Conservation (phyloP, 2,329 filamentous ascomycete genomes). For the Claviceps digitariae region DNA sequence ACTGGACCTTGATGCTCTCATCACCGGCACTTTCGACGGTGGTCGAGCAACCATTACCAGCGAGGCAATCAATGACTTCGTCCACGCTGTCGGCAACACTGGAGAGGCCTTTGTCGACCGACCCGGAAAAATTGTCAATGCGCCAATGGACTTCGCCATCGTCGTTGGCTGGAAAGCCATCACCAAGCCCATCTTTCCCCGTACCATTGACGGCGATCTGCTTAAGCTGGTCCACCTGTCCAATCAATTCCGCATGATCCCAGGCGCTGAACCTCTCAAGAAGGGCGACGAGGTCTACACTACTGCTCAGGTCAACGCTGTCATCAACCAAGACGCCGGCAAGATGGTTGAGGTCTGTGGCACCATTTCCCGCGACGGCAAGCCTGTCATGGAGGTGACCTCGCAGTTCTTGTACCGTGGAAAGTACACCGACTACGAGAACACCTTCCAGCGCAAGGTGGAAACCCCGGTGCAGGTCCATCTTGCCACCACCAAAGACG, state of each 20-base stretch:
- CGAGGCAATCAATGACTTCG: constrained; percentile 94
- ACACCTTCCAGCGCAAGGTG: constrained; percentile 95
- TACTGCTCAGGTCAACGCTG: constrained; percentile 89
- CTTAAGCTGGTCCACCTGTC: constrained; percentile 94
- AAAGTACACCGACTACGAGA: constrained; percentile 83
- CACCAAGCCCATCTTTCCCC: constrained; percentile 97
- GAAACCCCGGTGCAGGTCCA: constrained; percentile 93
- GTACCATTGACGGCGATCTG: constrained; percentile 88
- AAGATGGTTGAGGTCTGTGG: constrained; percentile 99
- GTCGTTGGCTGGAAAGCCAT: constrained; percentile 99
- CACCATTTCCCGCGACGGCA: constrained; percentile 72
- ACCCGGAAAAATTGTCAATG: constrained; percentile 84
- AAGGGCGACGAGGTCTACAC: constrained; percentile 89
- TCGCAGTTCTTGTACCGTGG: constrained; percentile 97
- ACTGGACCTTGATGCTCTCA: constrained; percentile 69
- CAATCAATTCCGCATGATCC: constrained; percentile 96
- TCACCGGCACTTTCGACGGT: constrained; percentile 81
- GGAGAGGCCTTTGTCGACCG: constrained; percentile 95
- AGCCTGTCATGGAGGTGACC: constrained; percentile 94
- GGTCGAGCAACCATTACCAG: constrained; percentile 76
- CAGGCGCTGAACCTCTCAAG: constrained; percentile 86
- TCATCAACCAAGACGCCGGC: constrained; percentile 94
- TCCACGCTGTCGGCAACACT: constrained; percentile 96
- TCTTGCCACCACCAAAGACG: constrained; percentile 74
- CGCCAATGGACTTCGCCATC: constrained; percentile 97